Conservation (phyloP, 306 rosid genomes). For the Glycine tomentella region DNA sequence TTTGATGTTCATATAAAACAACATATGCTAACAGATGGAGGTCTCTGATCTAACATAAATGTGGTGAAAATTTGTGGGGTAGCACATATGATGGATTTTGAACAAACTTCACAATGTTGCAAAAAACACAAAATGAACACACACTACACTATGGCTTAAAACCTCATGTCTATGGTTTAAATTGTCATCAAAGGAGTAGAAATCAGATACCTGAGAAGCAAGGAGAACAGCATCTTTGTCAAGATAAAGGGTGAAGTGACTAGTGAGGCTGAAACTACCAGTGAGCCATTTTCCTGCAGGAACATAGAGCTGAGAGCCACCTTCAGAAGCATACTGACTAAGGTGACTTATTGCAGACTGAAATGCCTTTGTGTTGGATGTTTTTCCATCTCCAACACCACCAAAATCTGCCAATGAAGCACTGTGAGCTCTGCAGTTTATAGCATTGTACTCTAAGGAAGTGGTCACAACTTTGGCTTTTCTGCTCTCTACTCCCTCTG, state of each 20-base stretch:
- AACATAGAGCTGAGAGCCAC: constrained; percentile 78
- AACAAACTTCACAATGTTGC: too few species aligned
- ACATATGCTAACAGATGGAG: too few species aligned
- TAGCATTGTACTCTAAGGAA: constrained; percentile 68
- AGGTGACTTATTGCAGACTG: constrained; percentile 64
- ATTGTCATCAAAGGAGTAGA: too few species aligned
- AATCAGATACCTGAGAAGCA: too few species aligned
- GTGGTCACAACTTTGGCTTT: constrained; percentile 39
- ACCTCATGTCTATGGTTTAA: too few species aligned
- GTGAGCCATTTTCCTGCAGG: constrained; percentile 92
- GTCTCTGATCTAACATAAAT: too few species aligned
- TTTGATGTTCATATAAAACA: too few species aligned
- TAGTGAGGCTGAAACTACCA: constrained; percentile 77
- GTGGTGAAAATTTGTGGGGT: too few species aligned
- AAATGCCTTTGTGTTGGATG: constrained; percentile 84
- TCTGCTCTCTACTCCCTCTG: constrained; percentile 61
- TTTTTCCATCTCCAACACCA: constrained; percentile 83
- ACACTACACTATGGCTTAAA: too few species aligned
- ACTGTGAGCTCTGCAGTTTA: constrained; percentile 73
- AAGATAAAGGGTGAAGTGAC: constrained; percentile 80
- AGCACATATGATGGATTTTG: background rate
- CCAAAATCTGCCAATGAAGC: constrained; percentile 85
- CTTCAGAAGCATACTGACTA: constrained; percentile 66
- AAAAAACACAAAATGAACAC: too few species aligned
- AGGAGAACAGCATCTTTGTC: constrained; percentile 33